Conservation (phyloP, 2,329 filamentous ascomycete species). For the Didymella pinodella region DNA sequence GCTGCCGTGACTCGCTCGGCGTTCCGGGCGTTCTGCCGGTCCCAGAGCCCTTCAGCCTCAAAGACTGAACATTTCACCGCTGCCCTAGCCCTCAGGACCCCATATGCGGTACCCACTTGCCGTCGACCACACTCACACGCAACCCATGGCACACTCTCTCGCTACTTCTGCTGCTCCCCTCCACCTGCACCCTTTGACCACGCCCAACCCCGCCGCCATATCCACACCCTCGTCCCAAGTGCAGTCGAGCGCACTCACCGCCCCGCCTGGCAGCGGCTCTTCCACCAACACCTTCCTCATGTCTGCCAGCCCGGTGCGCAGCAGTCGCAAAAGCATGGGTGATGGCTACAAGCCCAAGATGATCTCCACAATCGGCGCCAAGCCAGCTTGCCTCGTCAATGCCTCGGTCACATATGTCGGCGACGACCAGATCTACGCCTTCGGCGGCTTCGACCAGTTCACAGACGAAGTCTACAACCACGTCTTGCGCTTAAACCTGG, state of each 20-base stretch:
- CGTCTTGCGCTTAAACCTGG: constrained; percentile 85
- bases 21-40: constrained; percentile 17
- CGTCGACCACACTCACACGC: constrained; percentile 18
- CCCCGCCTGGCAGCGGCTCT: constrained; percentile 59
- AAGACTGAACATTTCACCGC: constrained; percentile 31
- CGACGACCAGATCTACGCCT: constrained; percentile 96
- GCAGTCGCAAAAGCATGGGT: constrained; percentile 57
- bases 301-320: constrained; percentile 72
- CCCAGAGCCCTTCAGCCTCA: constrained; percentile 25
- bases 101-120: constrained; percentile 24
- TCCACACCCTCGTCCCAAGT: constrained; percentile 49
- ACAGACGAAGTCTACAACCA: constrained; percentile 99
- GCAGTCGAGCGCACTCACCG: constrained; percentile 54
- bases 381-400: constrained; percentile 94
- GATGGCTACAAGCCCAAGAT: constrained; percentile 88
- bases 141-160: constrained; percentile 44
- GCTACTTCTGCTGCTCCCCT: constrained; percentile 31
- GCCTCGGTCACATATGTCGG: constrained; percentile 98
- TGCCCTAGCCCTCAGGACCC: constrained; percentile 29
- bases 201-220: constrained; percentile 36
- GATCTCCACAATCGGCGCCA: constrained; percentile 65
- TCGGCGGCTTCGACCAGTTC: constrained; percentile 98
- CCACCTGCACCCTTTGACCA: constrained; percentile 21
- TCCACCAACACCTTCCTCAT: constrained; percentile 89
- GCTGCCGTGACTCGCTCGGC: constrained; percentile 26